Evolutionary conservation across 768 basidiomycete species (phyloP).

Genomic region (Suillus cothurnatus): DNA sequence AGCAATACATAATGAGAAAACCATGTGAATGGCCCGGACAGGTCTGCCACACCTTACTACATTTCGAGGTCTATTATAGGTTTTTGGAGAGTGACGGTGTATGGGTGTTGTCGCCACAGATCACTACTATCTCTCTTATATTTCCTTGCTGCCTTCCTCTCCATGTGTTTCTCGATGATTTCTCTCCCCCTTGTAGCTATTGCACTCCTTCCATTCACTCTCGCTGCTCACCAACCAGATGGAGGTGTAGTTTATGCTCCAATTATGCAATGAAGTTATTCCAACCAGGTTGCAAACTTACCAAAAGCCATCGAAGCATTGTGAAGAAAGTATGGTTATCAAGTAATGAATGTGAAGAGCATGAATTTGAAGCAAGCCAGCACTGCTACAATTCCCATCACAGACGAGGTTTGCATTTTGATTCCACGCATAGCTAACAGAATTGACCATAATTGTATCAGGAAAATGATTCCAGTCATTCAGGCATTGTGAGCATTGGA

Average conservation of each 20-base stretch:
- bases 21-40: too few species aligned
- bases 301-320: slow-evolving; percentile 43
- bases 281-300: slow-evolving; percentile 36
- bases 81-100: too few species aligned
- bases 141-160: background rate
- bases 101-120: background rate
- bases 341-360: slow-evolving; percentile 7
- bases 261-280: slow-evolving; percentile 39
- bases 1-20: too few species aligned
- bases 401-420: slow-evolving; percentile 49
- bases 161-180: slow-evolving; percentile 14
- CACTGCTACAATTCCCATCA: slow-evolving; percentile 40
- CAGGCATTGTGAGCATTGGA: slow-evolving; percentile 55
- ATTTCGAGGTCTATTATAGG: too few species aligned
- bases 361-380: slow-evolving; percentile 31
- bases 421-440: background rate
- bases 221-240: slow-evolving; percentile 25
- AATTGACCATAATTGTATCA: slow-evolving; percentile 23
- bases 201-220: slow-evolving; percentile 32
- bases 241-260: slow-evolving; percentile 43
- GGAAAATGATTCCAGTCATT: slow-evolving; percentile 60
- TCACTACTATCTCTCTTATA: background rate
- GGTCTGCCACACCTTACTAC: too few species aligned
- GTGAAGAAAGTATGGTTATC: slow-evolving; percentile 49
- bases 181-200: slow-evolving; percentile 30